These are phyloP conservation scores for Eucalyptus sp. DNA, from an alignment of 345 rosid genomes.

Conservation along the genomic window DNA sequence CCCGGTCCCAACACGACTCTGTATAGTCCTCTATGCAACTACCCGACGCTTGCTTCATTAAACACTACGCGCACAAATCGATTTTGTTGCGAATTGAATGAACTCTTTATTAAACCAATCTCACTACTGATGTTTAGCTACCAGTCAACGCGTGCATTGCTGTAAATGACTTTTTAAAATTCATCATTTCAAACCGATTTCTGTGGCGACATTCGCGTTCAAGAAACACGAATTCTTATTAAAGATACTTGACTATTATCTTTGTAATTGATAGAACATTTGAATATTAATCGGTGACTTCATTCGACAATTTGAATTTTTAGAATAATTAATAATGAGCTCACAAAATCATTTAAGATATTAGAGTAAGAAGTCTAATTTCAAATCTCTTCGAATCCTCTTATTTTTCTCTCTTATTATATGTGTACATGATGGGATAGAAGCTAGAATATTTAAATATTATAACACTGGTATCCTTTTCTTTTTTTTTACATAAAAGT, in stretches of 20 bases:
- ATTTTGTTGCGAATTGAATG: background rate
- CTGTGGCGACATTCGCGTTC: background rate
- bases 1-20: background rate
- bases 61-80: background rate
- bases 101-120: background rate
- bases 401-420: background rate
- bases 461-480: background rate
- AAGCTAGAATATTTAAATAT: background rate
- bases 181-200: background rate
- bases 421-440: background rate
- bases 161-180: background rate
- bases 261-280: background rate
- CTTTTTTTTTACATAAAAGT: background rate
- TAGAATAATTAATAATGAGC: background rate
- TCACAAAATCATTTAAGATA: background rate
- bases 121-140: background rate
- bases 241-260: background rate
- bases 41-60: background rate
- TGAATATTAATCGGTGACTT: background rate
- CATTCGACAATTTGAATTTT: background rate
- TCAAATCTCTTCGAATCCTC: fast-evolving
- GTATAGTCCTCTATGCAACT: background rate
- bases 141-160: background rate
- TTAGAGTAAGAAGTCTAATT: fast-evolving
- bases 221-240: background rate